Conservation (phyloP, 2,329 filamentous ascomycete species). For the Pestalotiopsis sp. region DNA sequence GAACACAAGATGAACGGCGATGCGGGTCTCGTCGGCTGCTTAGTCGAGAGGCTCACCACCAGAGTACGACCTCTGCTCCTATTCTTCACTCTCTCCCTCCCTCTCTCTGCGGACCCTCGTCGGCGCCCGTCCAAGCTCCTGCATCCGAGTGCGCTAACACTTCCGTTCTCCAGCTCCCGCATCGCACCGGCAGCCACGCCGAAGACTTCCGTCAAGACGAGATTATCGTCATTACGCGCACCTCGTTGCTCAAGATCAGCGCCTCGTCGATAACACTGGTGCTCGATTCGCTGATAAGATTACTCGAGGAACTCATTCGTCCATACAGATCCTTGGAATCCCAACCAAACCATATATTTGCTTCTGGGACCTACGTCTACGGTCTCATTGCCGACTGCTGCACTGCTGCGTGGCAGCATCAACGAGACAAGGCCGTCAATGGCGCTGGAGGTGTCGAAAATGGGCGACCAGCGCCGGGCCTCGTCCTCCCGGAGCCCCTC, state of each 20-base stretch:
- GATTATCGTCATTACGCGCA: slow-evolving; percentile 60
- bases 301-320: slow-evolving; percentile 60
- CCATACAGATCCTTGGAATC: slow-evolving; percentile 52
- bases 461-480: slow-evolving; percentile 4
- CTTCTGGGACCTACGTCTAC: slow-evolving; percentile 67
- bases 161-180: slow-evolving; percentile 52
- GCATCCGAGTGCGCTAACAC: not conserved
- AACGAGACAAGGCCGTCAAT: slow-evolving; percentile 32
- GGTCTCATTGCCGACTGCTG: slow-evolving; percentile 67
- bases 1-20: slow-evolving; percentile 57
- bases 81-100: slow-evolving; percentile 11
- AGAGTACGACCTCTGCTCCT: slow-evolving; percentile 45
- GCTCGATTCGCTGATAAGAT: slow-evolving; percentile 56
- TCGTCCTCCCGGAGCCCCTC: slow-evolving; percentile 39
- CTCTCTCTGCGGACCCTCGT: slow-evolving; percentile 11
- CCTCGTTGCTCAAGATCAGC: slow-evolving; percentile 63
- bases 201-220: slow-evolving; percentile 63
- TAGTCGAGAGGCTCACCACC: slow-evolving; percentile 64
- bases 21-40: slow-evolving; percentile 59
- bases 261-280: slow-evolving; percentile 53
- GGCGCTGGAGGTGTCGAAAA: slow-evolving; percentile 13
- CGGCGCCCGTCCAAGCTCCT: not conserved
- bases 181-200: slow-evolving; percentile 60
- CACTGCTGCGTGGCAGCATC: slow-evolving; percentile 57
- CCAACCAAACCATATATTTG: slow-evolving; percentile 61